These are phyloP conservation scores for Diophrys appendiculata DNA, from an alignment of 73 alveolate species.

Conservation along the genomic window DNA sequence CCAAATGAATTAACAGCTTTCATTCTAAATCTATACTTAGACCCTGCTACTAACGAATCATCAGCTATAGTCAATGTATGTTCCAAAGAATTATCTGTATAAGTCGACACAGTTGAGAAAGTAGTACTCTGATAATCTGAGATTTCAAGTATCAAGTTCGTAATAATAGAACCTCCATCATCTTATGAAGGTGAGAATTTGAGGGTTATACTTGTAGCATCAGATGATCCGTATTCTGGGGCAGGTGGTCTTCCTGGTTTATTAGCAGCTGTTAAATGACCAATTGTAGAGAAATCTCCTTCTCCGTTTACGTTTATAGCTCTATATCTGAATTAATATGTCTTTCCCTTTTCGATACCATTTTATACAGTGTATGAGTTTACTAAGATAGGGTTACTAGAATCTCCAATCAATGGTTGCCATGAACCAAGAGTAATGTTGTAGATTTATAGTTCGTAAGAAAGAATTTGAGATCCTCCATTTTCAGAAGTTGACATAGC, in stretches of 20 bases:
- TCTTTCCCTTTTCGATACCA: conserved; percentile 44
- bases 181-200: conserved; percentile 45
- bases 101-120: conserved; percentile 32
- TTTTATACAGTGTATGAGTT: conserved; percentile 12
- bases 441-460: conserved; percentile 54
- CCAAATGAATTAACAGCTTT: conserved; percentile 49
- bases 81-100: conserved; percentile 51
- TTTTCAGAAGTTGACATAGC: conserved; percentile 9
- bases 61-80: conserved; percentile 30
- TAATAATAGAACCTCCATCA: conserved; percentile 69
- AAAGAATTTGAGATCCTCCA: conserved; percentile 59
- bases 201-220: conserved; percentile 22
- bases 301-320: conserved; percentile 62
- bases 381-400: conserved; percentile 15
- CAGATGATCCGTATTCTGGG: conserved; percentile 50
- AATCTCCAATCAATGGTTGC: conserved; percentile 46
- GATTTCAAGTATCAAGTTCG: conserved; percentile 25
- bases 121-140: conserved; percentile 22
- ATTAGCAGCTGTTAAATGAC: conserved; percentile 57
- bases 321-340: conserved; percentile 62
- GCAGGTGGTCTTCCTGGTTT: conserved; percentile 66
- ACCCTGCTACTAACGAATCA: conserved; percentile 7
- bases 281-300: conserved; percentile 50
- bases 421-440: conserved; percentile 19
- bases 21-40: conserved; percentile 65